These are phyloP conservation scores for Wallacemonas sp. DNA, from an alignment of 208 protist genomes.

Conservation along the genomic window DNA sequence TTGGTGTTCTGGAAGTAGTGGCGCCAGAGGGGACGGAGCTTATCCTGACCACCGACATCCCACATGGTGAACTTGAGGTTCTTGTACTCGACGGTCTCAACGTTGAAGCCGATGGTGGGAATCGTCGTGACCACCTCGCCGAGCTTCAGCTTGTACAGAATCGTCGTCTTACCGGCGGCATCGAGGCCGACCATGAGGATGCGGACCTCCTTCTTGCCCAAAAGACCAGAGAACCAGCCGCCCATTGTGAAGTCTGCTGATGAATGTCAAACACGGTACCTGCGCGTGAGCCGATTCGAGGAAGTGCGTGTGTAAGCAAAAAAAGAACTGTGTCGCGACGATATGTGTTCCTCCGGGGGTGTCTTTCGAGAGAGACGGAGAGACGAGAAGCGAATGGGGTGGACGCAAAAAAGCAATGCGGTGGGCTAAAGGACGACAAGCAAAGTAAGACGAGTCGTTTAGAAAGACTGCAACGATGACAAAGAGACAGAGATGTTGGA, in stretches of 20 bases:
- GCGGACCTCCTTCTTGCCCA: conserved; percentile 96
- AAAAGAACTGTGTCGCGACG: no score
- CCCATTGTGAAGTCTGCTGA: conserved; percentile 30
- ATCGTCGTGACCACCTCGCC: conserved; percentile 97
- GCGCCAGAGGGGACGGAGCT: conserved; percentile 95
- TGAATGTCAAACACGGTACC: no score
- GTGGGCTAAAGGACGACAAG: no score
- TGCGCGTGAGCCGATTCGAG: neutral
- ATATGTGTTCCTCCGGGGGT: no score
- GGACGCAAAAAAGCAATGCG: neutral
- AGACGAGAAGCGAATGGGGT: neutral
- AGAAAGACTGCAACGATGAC: neutral
- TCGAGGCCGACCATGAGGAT: conserved; percentile 99
- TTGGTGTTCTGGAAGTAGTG: conserved; percentile 98
- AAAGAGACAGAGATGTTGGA: no score
- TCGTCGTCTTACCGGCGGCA: conserved; percentile 98
- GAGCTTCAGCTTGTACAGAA: conserved; percentile 98
- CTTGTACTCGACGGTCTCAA: conserved; percentile 98
- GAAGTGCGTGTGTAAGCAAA: neutral
- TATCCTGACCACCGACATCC: conserved; percentile 97
- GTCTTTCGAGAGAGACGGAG: no score
- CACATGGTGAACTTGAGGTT: conserved; percentile 97
- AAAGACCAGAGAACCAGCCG: conserved; percentile 66
- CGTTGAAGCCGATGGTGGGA: conserved; percentile 97
- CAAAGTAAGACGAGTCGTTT: no score